Base-by-base conservation (phyloP, 2,329 filamentous ascomycete species). In the Gyromitra esculenta region DNA sequence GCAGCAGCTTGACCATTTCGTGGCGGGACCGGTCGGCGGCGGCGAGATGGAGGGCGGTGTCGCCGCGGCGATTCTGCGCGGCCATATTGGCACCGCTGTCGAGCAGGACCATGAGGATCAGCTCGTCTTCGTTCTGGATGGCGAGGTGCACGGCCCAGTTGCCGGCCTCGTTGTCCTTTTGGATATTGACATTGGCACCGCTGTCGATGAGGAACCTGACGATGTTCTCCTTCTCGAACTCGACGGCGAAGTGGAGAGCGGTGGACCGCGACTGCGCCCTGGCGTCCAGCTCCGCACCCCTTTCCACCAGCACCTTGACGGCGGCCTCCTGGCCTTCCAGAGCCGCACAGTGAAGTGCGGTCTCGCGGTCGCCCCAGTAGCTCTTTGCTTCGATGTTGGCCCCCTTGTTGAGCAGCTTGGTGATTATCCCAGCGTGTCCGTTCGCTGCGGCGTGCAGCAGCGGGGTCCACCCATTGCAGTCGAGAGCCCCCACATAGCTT, bases 371-470 rank as follows among this genome's bases (percentile, higher is more conserved):
- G 9, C 71, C 75, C 69, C 69, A 72, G 62, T 72, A 72, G 21
- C 72, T 75, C 45, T 73, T 76, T 9, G 62, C 67, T 52, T 77
- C 70, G 25, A 76, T 73, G 31, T 76, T 76, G 21, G 73, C 73
- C 31, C 73, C 73, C 37, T 76, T 76, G 37, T 54, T 50, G 21
- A 76, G 63, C 2, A 76, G 18, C 52, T 56, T 76, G 18, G 39
- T 8, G 21, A 76, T 45, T 41, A 76, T 76, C 3, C 69, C 73
- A 54, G 43, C 73, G 9, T 76, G 54, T 5, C 73, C 73, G 41
- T 75, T 70, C 43, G 72, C 72, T 2, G 72, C 72, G 31, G 72
- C 72, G 43, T 75, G 72, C 13, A 75, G 59, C 39, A 75, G 72
- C 18, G 72, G 72, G 31, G 72, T 75, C 72, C 72, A 75, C 35